Percentiles rank a stretch among this genome's conserved stretches.
Conservation (phyloP, 176 grass and related monocot genomes). For the barley (Hordeum vulgare) region MorexV3_pseudomolecules_assembly NC_058522.1:127646941-127647440, state of each 20-base stretch:
- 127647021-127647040: neutral
- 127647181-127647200: neutral
- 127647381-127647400: neutral
- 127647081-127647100: neutral
- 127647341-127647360: slow-evolving; percentile 17
- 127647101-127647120: neutral
- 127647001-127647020: too few species aligned
- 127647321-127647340: neutral
- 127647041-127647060: neutral
- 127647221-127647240: neutral
- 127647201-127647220: neutral
- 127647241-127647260: neutral
- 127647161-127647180: neutral
- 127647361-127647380: slow-evolving; percentile 4
- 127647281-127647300: neutral
- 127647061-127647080: neutral
- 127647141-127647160: neutral
- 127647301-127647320: neutral
- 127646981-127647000: too few species aligned
- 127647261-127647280: neutral
- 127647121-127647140: neutral
- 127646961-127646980: too few species aligned
- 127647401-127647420: neutral
- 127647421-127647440: neutral
- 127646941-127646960: too few species aligned